A percentile compares a stretch with the other conserved stretches of the same genome.
Evolutionary conservation across 1,284 basidiomycete genomes (phyloP).

Genomic region (Pisolithus thermaeus): DNA sequence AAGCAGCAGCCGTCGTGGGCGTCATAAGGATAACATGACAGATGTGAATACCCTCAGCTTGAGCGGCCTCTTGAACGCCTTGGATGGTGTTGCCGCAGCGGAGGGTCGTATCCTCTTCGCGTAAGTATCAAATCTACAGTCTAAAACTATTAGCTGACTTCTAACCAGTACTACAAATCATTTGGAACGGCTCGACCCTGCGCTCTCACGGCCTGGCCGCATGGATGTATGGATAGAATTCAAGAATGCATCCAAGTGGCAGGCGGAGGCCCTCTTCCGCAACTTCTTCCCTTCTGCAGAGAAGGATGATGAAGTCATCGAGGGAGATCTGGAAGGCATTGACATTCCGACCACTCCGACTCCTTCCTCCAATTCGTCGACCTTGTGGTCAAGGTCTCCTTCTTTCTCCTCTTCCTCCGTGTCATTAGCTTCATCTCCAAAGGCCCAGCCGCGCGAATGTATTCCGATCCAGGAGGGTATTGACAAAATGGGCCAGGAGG

Average conservation of each 20-base stretch:
- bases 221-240: constrained; percentile 91
- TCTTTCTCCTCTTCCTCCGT: constrained; percentile 31
- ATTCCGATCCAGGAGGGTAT: constrained; percentile 34
- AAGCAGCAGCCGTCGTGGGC: constrained; percentile 35
- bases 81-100: constrained; percentile 81
- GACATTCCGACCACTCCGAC: constrained; percentile 39
- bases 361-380: constrained; percentile 25
- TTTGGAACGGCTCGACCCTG: constrained; percentile 77
- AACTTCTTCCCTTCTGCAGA: constrained; percentile 80
- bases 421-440: constrained; percentile 24
- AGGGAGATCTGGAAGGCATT: constrained; percentile 46
- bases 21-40: constrained; percentile 56
- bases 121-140: constrained; percentile 36
- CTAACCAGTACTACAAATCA: constrained; percentile 69
- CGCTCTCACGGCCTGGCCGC: constrained; percentile 77
- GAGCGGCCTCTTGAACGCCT: constrained; percentile 75
- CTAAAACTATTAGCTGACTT: constrained; percentile 1
- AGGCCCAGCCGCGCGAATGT: constrained; percentile 24
- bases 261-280: constrained; percentile 75
- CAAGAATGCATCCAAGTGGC: constrained; percentile 76
- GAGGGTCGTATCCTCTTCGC: constrained; percentile 82
- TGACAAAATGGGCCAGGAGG: constrained; percentile 53
- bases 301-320: constrained; percentile 37
- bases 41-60: constrained; percentile 76
- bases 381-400: constrained; percentile 33